Base-by-base conservation (phyloP, 371 early-diverging fungal species). In the Haplosporangium sp. region DNA sequence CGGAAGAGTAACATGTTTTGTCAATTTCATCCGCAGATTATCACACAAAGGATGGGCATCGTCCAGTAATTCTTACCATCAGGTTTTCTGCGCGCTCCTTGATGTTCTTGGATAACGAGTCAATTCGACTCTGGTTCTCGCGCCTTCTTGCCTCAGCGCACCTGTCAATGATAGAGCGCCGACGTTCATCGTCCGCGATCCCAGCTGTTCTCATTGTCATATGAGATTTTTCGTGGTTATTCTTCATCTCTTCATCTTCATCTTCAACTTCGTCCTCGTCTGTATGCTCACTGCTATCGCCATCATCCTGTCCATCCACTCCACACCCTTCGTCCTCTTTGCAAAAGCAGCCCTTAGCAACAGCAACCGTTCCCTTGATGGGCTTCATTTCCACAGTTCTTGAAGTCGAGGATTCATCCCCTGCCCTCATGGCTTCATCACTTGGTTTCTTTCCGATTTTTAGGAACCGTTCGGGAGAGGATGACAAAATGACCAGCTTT, bases 11-110 rank as follows among this genome's bases (percentile, higher is more conserved):
- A 43, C 21, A 20, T n/a, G 42, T 53, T 4, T 2, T n/a, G 37
- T 1, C 18, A 40, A 73, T 42, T n/a, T 41, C 38, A n/a, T 42
- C 10, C 58, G 29, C 18, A 48, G 40, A 12, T 45, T 16, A 48
- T 7, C 2, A 6, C 59, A 11, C 45, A 52, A 55, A 20, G 13
- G 13, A 37, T 18, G n/a, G 9, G 38, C 14, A 6, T 0, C 48
- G 9, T 13, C 16, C 20, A 55, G 6, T 3, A 18, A 1, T 43
- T 42, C 69, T 57, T 82, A 93, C 94, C 99, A 99, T 99, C 43
- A 99, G 82, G 75, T 98, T 98, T 74, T 99, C 99, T 0, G 97
- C 95, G 8, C 94, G 86, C 76, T 97, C 96, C 77, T 99, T 99
- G 57, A 94, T 90, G 81, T 92, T 91, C 43, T 74, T 80, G 71